Percentiles rank a stretch among this genome's conserved stretches.
phyloP scores from a whole-genome alignment of 2,329 filamentous ascomycete species.

The Domatiomyces globalis region DNA sequence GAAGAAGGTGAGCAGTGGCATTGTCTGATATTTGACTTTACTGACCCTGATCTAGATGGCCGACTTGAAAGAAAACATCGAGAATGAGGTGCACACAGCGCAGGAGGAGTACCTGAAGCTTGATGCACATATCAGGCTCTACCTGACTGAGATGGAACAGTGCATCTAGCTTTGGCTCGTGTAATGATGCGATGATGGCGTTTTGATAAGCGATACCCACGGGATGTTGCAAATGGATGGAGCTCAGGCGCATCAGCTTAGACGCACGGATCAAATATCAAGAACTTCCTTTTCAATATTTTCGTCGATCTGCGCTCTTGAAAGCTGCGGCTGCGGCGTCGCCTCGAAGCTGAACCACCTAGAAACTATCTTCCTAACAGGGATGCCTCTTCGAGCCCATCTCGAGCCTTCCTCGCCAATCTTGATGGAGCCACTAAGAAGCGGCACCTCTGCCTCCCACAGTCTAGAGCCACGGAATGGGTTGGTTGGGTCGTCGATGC shows the following conservation, averaged over 20 bases:
- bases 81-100: slow-evolving; percentile 79
- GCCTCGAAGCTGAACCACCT: slow-evolving; percentile 51
- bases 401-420: slow-evolving; percentile 35
- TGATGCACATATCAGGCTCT: slow-evolving; percentile 91
- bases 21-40: background rate
- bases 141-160: slow-evolving; percentile 98
- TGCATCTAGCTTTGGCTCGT: slow-evolving; percentile 37
- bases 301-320: background rate
- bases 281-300: too few relatives aligned
- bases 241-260: background rate
- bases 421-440: slow-evolving; percentile 45
- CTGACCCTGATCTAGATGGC: slow-evolving; percentile 55
- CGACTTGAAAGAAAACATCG: slow-evolving; percentile 93
- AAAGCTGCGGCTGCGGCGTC: slow-evolving; percentile 6
- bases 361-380: slow-evolving; percentile 42
- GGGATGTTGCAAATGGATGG: background rate
- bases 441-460: slow-evolving; percentile 42
- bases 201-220: background rate
- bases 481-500: slow-evolving; percentile 21
- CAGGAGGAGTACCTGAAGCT: slow-evolving; percentile 95
- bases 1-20: slow-evolving; percentile 61
- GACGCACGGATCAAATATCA: too few relatives aligned
- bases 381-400: slow-evolving; percentile 46
- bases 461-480: slow-evolving; percentile 22
- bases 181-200: background rate